Percentiles rank a stretch among this genome's conserved stretches.
Evolutionary conservation across 495 filamentous ascomycete genomes (phyloP).

Genomic region (Patellaria atrata): DNA sequence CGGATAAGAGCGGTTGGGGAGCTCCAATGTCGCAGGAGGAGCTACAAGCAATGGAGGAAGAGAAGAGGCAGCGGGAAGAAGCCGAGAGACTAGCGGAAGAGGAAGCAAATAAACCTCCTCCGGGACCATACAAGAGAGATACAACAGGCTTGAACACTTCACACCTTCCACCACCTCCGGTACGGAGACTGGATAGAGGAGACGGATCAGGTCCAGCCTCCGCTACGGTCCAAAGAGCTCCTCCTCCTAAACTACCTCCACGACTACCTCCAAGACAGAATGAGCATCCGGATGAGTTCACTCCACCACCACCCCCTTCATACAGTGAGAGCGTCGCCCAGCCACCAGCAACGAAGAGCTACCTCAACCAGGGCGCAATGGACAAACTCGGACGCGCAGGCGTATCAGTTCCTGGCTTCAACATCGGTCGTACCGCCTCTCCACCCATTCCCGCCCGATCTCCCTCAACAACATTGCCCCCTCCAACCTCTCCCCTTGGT

Average conservation of each 20-base stretch:
- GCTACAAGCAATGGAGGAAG: slow-evolving; percentile 26
- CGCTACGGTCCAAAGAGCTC: slow-evolving; percentile 18
- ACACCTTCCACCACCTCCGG: slow-evolving; percentile 58
- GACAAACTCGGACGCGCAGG: slow-evolving; percentile 60
- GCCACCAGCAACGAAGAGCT: slow-evolving; percentile 22
- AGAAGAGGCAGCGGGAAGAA: slow-evolving; percentile 22
- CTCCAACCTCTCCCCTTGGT: slow-evolving; percentile 5
- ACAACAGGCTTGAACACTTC: slow-evolving; percentile 56
- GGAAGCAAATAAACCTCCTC: slow-evolving; percentile 32
- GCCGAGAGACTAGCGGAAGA: slow-evolving; percentile 21
- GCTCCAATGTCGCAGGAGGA: slow-evolving; percentile 34
- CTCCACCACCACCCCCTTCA: slow-evolving; percentile 38
- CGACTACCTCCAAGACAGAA: slow-evolving; percentile 57
- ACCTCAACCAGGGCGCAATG: slow-evolving; percentile 55
- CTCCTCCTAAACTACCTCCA: slow-evolving; percentile 50
- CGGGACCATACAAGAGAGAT: slow-evolving; percentile 54
- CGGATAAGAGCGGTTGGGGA: slow-evolving; percentile 35
- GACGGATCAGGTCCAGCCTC: slow-evolving; percentile 32
- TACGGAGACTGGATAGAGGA: slow-evolving; percentile 34
- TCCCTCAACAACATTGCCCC: slow-evolving; percentile 5
- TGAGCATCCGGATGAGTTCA: slow-evolving; percentile 31
- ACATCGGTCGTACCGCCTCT: slow-evolving; percentile 40
- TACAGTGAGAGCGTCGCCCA: slow-evolving; percentile 31
- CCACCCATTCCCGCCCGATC: slow-evolving; percentile 16
- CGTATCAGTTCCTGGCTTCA: slow-evolving; percentile 67